Conservation (phyloP, 495 filamentous ascomycete species). For the Pyrenula aspistea region DNA sequence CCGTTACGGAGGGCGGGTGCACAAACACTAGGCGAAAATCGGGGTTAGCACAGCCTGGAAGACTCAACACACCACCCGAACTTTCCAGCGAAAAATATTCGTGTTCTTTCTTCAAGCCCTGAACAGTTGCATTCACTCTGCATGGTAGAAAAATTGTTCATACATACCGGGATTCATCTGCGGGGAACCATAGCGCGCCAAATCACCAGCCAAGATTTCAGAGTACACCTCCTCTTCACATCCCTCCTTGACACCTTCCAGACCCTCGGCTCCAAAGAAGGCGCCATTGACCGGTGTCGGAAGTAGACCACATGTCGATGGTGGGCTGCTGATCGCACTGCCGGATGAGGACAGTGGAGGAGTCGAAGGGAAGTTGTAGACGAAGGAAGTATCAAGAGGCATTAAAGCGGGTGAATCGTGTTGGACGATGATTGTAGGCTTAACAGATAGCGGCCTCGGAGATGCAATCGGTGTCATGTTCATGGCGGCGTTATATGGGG, state of each 20-base stretch:
- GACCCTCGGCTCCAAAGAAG: conserved; percentile 62
- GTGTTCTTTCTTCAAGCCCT: too few relatives aligned
- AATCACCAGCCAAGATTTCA: conserved; percentile 69
- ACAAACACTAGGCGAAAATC: conserved; percentile 89
- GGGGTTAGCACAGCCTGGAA: too few relatives aligned
- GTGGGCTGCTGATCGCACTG: conserved; percentile 79
- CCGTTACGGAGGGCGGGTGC: conserved; percentile 56
- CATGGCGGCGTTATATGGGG: conserved; percentile 41
- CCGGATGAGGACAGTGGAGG: conserved; percentile 78
- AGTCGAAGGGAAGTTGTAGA: conserved; percentile 70
- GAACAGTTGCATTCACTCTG: too few relatives aligned
- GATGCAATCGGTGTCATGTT: conserved; percentile 68
- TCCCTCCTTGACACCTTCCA: conserved; percentile 71
- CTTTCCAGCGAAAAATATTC: too few relatives aligned
- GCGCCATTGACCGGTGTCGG: conserved; percentile 72
- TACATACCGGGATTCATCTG: conserved; percentile 89
- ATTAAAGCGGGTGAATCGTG: conserved; percentile 60
- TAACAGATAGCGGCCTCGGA: conserved; percentile 63
- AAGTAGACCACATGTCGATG: conserved; percentile 60
- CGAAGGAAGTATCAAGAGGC: conserved; percentile 67
- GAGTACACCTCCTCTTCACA: conserved; percentile 64
- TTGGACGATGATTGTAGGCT: conserved; percentile 60
- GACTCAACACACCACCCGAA: too few relatives aligned
- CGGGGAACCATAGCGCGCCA: conserved; percentile 64
- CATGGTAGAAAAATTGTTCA: conserved; percentile 13